phyloP scores from a whole-genome alignment of 1,139 yeast species.

The Sugiyamaella pinicola region DNA sequence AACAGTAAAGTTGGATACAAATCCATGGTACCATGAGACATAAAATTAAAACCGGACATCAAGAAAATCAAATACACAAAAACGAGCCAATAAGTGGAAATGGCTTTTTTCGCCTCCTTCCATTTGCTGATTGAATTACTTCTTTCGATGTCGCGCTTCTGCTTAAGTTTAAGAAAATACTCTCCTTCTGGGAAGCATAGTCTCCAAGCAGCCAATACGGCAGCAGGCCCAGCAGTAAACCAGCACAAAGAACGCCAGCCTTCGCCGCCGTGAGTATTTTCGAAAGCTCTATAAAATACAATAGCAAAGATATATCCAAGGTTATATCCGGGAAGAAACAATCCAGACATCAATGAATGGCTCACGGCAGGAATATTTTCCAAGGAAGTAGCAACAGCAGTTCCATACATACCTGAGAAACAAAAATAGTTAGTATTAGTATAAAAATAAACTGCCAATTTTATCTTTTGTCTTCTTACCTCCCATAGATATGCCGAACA shows the following conservation, averaged over 20 bases:
- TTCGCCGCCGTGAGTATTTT: conserved; percentile 33
- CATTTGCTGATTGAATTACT: neutral
- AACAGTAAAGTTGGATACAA: conserved; percentile 53
- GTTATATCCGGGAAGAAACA: conserved; percentile 51
- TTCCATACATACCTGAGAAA: conserved; percentile 53
- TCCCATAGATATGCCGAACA: conserved; percentile 57
- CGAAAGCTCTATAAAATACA: conserved; percentile 43
- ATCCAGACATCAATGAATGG: conserved; percentile 49
- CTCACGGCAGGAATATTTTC: conserved; percentile 52
- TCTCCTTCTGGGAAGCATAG: conserved; percentile 46
- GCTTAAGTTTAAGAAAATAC: conserved; percentile 31
- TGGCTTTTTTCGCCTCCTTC: conserved; percentile 35
- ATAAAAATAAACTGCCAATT: too few relatives aligned
- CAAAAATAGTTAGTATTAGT: too few relatives aligned
- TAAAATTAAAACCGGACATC: conserved; percentile 55
- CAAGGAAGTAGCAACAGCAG: conserved; percentile 52
- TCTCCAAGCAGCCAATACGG: conserved; percentile 48
- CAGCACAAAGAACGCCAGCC: conserved; percentile 58
- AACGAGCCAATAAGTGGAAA: conserved; percentile 50
- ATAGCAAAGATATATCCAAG: conserved; percentile 51
- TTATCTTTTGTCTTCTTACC: conserved; percentile 9
- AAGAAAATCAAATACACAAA: conserved; percentile 50
- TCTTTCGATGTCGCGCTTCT: conserved; percentile 10
- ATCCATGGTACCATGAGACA: conserved; percentile 60
- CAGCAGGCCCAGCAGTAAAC: conserved; percentile 56